Evolutionary conservation across 352 stramenopile species (phyloP).

Genomic region (Pythium plurisporium): DNA sequence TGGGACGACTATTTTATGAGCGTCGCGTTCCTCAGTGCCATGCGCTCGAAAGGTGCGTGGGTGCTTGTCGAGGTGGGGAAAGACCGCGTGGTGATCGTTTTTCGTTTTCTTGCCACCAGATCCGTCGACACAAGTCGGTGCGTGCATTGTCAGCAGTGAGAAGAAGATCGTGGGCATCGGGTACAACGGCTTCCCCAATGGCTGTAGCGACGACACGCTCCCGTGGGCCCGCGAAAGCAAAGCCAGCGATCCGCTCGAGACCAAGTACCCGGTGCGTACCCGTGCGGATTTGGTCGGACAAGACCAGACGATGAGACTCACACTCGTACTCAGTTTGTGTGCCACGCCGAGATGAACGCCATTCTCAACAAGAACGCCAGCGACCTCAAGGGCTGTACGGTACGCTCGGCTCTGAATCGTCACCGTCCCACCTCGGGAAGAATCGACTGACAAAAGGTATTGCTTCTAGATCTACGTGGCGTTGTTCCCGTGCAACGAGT

Average conservation of each 20-base stretch:
- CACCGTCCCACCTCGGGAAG: no score
- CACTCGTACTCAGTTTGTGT: slow-evolving; percentile 88
- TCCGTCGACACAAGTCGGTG: slow-evolving; percentile 96
- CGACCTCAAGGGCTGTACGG: slow-evolving; percentile 89
- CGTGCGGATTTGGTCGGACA: background rate
- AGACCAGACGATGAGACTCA: background rate
- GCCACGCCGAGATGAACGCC: slow-evolving; percentile 98
- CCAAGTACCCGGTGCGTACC: slow-evolving; percentile 87
- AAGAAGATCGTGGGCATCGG: slow-evolving; percentile 98
- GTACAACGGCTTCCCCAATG: slow-evolving; percentile 98
- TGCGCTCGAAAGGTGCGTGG: slow-evolving; percentile 94
- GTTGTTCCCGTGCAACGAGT: slow-evolving; percentile 99
- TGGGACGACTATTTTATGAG: slow-evolving; percentile 99
- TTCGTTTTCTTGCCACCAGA: slow-evolving; percentile 38
- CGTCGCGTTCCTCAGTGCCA: slow-evolving; percentile 97
- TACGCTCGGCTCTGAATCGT: no score
- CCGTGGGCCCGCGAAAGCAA: slow-evolving; percentile 88
- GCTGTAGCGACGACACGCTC: slow-evolving; percentile 93
- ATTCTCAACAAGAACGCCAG: slow-evolving; percentile 98
- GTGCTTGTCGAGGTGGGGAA: background rate
- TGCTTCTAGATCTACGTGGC: slow-evolving; percentile 92
- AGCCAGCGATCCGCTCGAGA: slow-evolving; percentile 84
- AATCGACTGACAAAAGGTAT: no score
- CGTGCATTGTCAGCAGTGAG: slow-evolving; percentile 95
- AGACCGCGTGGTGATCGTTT: background rate